phyloP scores from a whole-genome alignment of 306 rosid genomes.

The Prunus padus region DNA sequence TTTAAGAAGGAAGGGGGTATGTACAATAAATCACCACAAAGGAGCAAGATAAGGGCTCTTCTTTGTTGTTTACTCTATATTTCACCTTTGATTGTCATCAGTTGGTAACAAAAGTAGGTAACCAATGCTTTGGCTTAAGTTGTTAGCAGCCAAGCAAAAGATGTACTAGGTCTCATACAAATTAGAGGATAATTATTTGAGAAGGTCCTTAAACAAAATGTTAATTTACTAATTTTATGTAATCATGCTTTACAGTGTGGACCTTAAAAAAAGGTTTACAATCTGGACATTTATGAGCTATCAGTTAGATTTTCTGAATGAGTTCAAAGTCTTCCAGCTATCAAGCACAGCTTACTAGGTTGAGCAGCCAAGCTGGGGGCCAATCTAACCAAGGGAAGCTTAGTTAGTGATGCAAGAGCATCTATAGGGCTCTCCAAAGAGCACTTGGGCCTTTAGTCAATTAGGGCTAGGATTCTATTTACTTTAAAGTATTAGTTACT shows the following conservation, averaged over 20 bases:
- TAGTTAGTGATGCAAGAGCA: no score
- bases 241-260: no score
- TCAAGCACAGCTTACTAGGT: not conserved
- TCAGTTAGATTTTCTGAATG: not conserved
- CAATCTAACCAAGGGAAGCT: conserved; percentile 3
- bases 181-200: not conserved
- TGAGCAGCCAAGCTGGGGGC: conserved; percentile 4
- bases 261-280: not conserved
- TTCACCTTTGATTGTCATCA: conserved; percentile 19
- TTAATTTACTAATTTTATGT: no score
- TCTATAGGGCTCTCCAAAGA: no score
- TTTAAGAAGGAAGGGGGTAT: conserved; percentile 95
- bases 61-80: conserved; percentile 2
- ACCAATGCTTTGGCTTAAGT: not conserved
- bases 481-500: no score
- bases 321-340: not conserved
- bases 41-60: not conserved
- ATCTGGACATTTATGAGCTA: not conserved
- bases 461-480: no score
- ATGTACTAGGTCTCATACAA: not conserved
- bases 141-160: conserved; percentile 2
- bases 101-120: not conserved
- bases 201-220: not conserved
- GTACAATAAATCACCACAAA: conserved; percentile 26
- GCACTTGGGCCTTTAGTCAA: no score